phyloP scores from a whole-genome alignment of 495 filamentous ascomycete species.

The Aspergillus sclerotioniger region DNA sequence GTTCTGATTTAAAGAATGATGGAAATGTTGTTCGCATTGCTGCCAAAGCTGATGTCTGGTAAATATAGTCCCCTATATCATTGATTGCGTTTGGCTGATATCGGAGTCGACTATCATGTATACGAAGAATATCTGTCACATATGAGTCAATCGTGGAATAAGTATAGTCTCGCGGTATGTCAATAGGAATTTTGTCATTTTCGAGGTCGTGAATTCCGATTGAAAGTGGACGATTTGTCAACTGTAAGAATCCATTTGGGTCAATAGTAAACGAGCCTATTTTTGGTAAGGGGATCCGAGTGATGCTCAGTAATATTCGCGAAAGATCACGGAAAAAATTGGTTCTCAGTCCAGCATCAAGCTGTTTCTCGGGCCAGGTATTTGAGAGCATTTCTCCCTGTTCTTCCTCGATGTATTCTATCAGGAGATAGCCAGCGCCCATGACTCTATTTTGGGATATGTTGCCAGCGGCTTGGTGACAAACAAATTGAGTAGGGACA shows the following conservation, averaged over 20 bases:
- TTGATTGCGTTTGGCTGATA: conserved; percentile 29
- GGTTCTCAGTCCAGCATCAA: conserved; percentile 9
- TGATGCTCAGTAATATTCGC: conserved; percentile 25
- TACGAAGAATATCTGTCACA: conserved; percentile 24
- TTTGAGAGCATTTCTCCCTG: conserved; percentile 16
- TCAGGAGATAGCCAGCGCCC: conserved; percentile 30
- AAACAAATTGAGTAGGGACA: conserved; percentile 25
- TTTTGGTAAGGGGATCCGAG: conserved; percentile 17
- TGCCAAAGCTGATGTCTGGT: conserved; percentile 23
- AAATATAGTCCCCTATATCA: conserved; percentile 11
- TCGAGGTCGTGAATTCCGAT: conserved; percentile 26
- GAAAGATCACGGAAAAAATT: conserved; percentile 30
- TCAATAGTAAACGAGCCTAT: conserved; percentile 25
- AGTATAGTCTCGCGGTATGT: conserved; percentile 23
- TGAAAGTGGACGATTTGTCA: conserved; percentile 30
- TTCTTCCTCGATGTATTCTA: conserved; percentile 38
- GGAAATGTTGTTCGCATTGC: conserved; percentile 26
- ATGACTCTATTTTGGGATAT: neutral
- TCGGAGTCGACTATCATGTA: conserved; percentile 28
- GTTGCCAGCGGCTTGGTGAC: conserved; percentile 17
- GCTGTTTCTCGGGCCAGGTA: neutral
- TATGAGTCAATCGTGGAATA: conserved; percentile 30
- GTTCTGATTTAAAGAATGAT: conserved; percentile 21
- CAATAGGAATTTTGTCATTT: conserved; percentile 27
- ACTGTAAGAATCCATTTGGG: conserved; percentile 18